These are phyloP conservation scores for Claviceps maximensis DNA, from an alignment of 2,329 filamentous ascomycete species.

Conservation along the genomic window DNA sequence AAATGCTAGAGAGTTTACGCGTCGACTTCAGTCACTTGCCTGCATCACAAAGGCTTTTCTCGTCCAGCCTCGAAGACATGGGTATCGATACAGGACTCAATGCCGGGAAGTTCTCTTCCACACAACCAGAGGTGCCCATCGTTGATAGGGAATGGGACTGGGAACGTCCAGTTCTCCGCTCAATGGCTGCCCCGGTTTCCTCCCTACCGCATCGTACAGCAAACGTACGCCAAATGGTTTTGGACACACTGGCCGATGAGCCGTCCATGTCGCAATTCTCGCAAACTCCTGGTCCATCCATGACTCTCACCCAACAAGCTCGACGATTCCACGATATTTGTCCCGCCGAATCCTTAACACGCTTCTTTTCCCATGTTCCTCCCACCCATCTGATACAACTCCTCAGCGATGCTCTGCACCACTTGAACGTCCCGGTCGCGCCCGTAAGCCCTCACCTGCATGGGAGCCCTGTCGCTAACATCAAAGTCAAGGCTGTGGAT, in stretches of 20 bases:
- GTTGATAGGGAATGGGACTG: slow-evolving; percentile 72
- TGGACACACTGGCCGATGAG: slow-evolving; percentile 66
- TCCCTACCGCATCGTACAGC: slow-evolving; percentile 19
- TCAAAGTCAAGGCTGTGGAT: slow-evolving; percentile 66
- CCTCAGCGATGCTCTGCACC: slow-evolving; percentile 68
- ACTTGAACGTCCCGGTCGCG: slow-evolving; percentile 67
- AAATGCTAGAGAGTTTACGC: slow-evolving; percentile 81
- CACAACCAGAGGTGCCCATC: slow-evolving; percentile 69
- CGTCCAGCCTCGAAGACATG: slow-evolving; percentile 41
- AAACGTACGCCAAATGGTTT: slow-evolving; percentile 27
- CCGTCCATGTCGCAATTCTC: slow-evolving; percentile 82
- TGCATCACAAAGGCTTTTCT: slow-evolving; percentile 26
- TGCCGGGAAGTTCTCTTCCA: slow-evolving; percentile 52
- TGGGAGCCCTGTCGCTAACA: slow-evolving; percentile 43
- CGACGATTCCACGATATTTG: slow-evolving; percentile 84
- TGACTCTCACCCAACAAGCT: slow-evolving; percentile 80
- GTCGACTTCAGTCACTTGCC: slow-evolving; percentile 72
- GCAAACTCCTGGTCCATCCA: slow-evolving; percentile 59
- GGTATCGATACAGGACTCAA: slow-evolving; percentile 47
- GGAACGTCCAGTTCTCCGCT: slow-evolving; percentile 58
- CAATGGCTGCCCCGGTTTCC: slow-evolving; percentile 29
- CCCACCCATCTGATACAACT: slow-evolving; percentile 64
- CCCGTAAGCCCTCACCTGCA: slow-evolving; percentile 32
- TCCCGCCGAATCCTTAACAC: slow-evolving; percentile 72
- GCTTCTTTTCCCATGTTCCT: slow-evolving; percentile 79